Evolutionary conservation across 495 filamentous ascomycete species (phyloP), one percentile per base, ranked within the genome.

Genomic region (Beverwykella pulmonaria): DNA sequence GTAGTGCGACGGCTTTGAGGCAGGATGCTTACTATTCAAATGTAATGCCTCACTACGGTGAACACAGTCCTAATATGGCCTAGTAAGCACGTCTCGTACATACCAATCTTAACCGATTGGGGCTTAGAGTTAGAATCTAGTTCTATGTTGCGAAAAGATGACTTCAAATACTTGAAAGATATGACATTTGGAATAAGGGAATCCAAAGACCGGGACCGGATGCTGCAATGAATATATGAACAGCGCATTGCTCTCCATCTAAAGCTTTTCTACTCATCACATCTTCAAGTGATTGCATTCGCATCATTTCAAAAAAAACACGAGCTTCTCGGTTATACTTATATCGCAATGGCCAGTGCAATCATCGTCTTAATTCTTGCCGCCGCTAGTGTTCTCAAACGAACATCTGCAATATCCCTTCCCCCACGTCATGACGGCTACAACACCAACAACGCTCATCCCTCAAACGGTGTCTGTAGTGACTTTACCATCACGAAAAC

Each of bases 391-490:
- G 6, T 9, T 44, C 39, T 44, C 15, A n/a, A 44, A 9, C 39
- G 15, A 44, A 14, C 39, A 9, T 44, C 39, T 44, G 39, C 39
- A n/a, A 10, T n/a, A 9, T 44, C 39, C 15, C 39, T 44, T 14
- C 39, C 15, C 15, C 8, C 39, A 9, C 39, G 39, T n/a, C 39
- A 44, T n/a, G 39, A 44, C 17, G 17, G 15, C 17, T 4, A n/a
- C 39, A 50, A 50, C 22, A 50, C 44, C 17, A 27, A 55, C 8
- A 29, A 55, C 34, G 17, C 4, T 25, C 53, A 68, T 55, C 65
- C 65, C 14, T 47, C 54, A 1, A 72, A 69, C 56, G 67, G 63
- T 5, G 47, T 62, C 27, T 73, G 70, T 39, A 46, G 19, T 12
- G 70, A 67, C 25, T 70, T 64, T 53, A 53, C 26, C 2, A 46